Percentiles rank a stretch among this genome's conserved stretches.
Conservation (phyloP, 352 stramenopile genomes). For the Phytophthora tentaculata region DNA sequence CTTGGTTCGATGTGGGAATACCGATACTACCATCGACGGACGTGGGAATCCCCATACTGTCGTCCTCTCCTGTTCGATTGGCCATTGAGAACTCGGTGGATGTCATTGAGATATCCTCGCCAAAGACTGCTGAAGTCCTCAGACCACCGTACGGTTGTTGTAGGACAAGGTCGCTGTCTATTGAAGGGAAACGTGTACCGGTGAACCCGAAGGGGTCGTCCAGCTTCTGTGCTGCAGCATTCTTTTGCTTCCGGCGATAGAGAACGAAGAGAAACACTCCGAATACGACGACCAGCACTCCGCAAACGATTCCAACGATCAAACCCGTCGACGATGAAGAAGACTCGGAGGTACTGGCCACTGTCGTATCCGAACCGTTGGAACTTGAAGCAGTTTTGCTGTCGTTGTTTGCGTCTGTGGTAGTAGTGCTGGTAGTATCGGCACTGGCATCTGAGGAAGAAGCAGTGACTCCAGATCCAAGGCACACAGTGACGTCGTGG, state of each 20-base stretch:
- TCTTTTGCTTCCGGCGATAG: conserved; percentile 19
- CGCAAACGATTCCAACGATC: conserved; percentile 35
- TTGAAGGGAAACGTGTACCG: conserved; percentile 29
- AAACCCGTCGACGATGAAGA: conserved; percentile 25
- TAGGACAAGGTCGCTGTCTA: conserved; percentile 30
- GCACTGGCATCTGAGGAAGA: conserved; percentile 22
- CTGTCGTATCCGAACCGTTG: conserved; percentile 12
- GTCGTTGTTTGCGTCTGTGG: conserved; percentile 12
- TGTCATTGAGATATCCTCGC: conserved; percentile 30
- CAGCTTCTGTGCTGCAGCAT: conserved; percentile 15
- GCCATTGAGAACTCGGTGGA: conserved; percentile 30
- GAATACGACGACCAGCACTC: conserved; percentile 19
- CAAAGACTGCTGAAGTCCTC: conserved; percentile 20
- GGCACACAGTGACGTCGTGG: background rate
- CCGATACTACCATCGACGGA: conserved; percentile 23
- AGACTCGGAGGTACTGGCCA: conserved; percentile 10
- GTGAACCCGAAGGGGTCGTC: conserved; percentile 13
- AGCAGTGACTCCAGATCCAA: conserved; percentile 20
- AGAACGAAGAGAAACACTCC: conserved; percentile 23
- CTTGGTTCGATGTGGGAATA: conserved; percentile 16
- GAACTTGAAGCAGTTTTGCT: conserved; percentile 13
- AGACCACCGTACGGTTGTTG: conserved; percentile 24
- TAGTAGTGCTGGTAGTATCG: conserved; percentile 19
- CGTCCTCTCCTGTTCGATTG: conserved; percentile 18
- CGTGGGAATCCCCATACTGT: conserved; percentile 25